Base-by-base conservation (phyloP, 306 rosid species). In the Ammopiptanthus mongolicus region DNA sequence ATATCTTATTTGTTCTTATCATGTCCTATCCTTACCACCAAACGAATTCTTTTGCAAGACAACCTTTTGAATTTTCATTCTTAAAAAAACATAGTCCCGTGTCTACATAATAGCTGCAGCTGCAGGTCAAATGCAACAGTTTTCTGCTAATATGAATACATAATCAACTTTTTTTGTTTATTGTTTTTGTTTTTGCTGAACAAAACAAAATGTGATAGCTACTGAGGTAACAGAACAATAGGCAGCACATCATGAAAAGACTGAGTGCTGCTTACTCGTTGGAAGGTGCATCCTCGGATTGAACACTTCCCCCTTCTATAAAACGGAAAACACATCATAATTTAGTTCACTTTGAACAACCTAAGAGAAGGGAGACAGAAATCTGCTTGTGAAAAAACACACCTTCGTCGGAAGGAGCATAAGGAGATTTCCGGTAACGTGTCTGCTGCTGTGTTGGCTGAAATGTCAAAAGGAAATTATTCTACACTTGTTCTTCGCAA, bases 381-480 rank as follows among this genome's bases (percentile, higher is more conserved):
- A 34, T 69, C 13, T 6, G 33, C 10, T 36, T 34, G 3, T 47
- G 73, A 34, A 37, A n/a, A 23, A 52, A 76, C 73, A 79, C 79
- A 91, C 97, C 97, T 90, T 91, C 97, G 8, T 86, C 94, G 2
- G 96, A 46, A 19, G 97, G 98, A 76, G 98, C 97, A 71, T 78
- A 91, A 50, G 88, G 94, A 81, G 98, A 94, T 76, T 91, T 94
- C 82, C 96, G 85, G 87, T 94, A 91, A 12, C 98, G 88, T 2
- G 98, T 94, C 82, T 91, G 98, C 86, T 91, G 98, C 73, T 91
- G 98, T 34, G 97, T 91, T 34, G 98, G 98, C 98, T 94, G 84
- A 52, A 80, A 70, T 25, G 69, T 47, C 11, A 75, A 29, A 60
- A 33, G 48, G 28, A 53, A 53, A 70, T 10, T 14, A 34, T 19